Percentiles rank a stretch among this genome's conserved stretches.
phyloP scores from a whole-genome alignment of 495 filamentous ascomycete genomes.

The Wilcoxina mikolae region DNA sequence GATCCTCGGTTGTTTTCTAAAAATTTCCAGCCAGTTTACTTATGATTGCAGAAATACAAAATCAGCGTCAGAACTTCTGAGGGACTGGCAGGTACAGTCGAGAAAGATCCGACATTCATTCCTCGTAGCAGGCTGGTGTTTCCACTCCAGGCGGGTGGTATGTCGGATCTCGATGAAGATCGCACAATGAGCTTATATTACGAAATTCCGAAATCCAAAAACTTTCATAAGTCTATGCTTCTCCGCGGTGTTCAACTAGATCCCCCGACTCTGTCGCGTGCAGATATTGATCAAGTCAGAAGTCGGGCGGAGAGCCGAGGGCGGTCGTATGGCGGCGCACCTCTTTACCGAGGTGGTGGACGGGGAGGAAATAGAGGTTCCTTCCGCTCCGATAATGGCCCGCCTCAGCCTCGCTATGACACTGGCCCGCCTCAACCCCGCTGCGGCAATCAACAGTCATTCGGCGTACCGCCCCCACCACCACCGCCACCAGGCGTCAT shows the following conservation, averaged over 20 bases:
- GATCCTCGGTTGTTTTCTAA: not conserved
- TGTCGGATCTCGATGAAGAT: slow-evolving; percentile 71
- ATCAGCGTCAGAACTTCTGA: slow-evolving; percentile 59
- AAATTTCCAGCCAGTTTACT: not conserved
- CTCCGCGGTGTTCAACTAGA: slow-evolving; percentile 66
- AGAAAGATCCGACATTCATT: slow-evolving; percentile 65
- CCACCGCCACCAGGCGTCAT: not conserved
- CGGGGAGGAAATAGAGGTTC: slow-evolving; percentile 29
- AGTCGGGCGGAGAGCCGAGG: slow-evolving; percentile 46
- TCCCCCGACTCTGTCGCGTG: slow-evolving; percentile 50
- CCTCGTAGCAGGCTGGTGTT: slow-evolving; percentile 53
- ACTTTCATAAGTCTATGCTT: slow-evolving; percentile 86
- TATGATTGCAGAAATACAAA: slow-evolving; percentile 37
- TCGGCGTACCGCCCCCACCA: slow-evolving; percentile 9
- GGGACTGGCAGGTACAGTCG: slow-evolving; percentile 64
- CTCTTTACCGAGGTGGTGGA: slow-evolving; percentile 36
- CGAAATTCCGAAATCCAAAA: slow-evolving; percentile 53
- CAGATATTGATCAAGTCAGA: slow-evolving; percentile 56
- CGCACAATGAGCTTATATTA: slow-evolving; percentile 76
- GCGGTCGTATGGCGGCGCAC: slow-evolving; percentile 48
- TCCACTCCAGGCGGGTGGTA: slow-evolving; percentile 47
- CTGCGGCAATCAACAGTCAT: not conserved
- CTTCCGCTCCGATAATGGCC: slow-evolving; percentile 27
- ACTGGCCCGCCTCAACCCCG: slow-evolving; percentile 21
- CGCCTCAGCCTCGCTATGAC: slow-evolving; percentile 30